These are phyloP conservation scores for Waltiozyma sp. DNA, from an alignment of 1,139 yeast genomes.

Conservation along the genomic window DNA sequence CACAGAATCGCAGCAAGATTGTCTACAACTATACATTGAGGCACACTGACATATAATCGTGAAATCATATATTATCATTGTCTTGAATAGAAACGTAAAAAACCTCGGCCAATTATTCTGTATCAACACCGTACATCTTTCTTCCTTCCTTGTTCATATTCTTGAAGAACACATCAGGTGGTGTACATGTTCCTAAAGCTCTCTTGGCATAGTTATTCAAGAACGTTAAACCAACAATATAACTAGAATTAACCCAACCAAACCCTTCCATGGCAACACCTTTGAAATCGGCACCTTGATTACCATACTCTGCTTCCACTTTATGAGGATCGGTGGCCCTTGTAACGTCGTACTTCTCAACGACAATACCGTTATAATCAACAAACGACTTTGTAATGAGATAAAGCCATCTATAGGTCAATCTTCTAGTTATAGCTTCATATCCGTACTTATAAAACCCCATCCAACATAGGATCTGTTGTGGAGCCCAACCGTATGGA, in stretches of 20 bases:
- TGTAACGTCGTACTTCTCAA: slow-evolving; percentile 90
- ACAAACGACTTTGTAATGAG: slow-evolving; percentile 89
- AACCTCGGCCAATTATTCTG: background rate
- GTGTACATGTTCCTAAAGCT: slow-evolving; percentile 73
- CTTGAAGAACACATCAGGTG: slow-evolving; percentile 60
- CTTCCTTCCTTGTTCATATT: slow-evolving; percentile 35
- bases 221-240: slow-evolving; percentile 60
- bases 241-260: slow-evolving; percentile 95
- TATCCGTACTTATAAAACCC: slow-evolving; percentile 74
- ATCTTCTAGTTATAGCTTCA: slow-evolving; percentile 51
- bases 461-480: slow-evolving; percentile 89
- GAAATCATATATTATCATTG: no score
- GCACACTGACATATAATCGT: no score
- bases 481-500: slow-evolving; percentile 99
- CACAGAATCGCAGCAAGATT: no score
- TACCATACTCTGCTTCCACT: slow-evolving; percentile 95
- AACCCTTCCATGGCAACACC: slow-evolving; percentile 96
- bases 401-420: slow-evolving; percentile 80
- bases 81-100: no score
- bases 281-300: slow-evolving; percentile 86
- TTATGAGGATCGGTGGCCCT: slow-evolving; percentile 76
- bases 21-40: no score
- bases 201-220: slow-evolving; percentile 61
- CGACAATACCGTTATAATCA: slow-evolving; percentile 90
- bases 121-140: slow-evolving; percentile 26